Conservation (phyloP, 2,329 filamentous ascomycete species). For the Fusarium sp. region DNA sequence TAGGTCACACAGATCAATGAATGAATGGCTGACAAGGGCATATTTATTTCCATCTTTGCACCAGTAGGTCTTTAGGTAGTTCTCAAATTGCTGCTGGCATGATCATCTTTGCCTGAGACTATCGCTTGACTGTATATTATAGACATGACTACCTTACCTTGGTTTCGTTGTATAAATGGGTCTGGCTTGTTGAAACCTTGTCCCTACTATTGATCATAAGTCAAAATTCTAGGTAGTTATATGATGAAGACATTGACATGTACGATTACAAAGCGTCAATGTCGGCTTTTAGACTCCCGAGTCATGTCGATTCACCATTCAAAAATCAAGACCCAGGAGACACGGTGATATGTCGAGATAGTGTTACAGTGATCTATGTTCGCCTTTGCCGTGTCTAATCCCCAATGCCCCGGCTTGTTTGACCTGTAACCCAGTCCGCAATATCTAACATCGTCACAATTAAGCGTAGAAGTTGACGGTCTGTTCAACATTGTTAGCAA, state of each 20-base stretch:
- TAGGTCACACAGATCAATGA: neutral
- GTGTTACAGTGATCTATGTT: slow-evolving; percentile 44
- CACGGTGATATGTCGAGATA: slow-evolving; percentile 25
- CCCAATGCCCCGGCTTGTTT: slow-evolving; percentile 22
- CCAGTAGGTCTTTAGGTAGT: neutral
- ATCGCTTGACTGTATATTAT: neutral
- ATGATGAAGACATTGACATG: neutral
- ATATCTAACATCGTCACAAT: slow-evolving; percentile 26
- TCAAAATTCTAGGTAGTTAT: neutral
- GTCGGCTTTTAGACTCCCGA: neutral
- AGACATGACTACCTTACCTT: neutral
- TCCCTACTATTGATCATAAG: neutral
- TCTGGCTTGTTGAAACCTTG: neutral
- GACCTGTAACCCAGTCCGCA: slow-evolving; percentile 20
- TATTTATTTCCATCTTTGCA: neutral
- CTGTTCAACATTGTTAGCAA: slow-evolving; percentile 45
- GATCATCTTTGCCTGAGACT: neutral
- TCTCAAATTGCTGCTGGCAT: neutral
- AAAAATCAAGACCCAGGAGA: neutral
- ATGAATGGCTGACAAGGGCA: neutral
- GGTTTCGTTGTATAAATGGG: neutral
- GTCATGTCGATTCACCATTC: neutral
- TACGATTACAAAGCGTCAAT: neutral
- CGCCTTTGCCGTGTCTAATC: slow-evolving; percentile 30
- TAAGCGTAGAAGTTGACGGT: slow-evolving; percentile 67